Percentiles rank a stretch among this genome's conserved stretches.
These are phyloP conservation scores for Skeletonema costatum DNA, from an alignment of 108 stramenopile species.

Conservation along the genomic window DNA sequence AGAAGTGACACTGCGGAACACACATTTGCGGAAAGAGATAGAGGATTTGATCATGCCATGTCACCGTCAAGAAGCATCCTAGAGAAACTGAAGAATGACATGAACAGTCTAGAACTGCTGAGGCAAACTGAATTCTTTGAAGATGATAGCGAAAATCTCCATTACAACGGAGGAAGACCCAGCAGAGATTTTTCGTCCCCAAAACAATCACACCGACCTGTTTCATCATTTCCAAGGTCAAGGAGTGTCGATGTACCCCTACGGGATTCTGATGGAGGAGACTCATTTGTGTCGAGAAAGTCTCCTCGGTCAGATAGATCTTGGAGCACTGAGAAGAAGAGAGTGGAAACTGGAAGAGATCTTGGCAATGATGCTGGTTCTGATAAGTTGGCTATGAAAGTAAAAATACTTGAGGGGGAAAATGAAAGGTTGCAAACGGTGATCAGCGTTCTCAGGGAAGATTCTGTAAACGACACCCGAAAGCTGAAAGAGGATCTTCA, in stretches of 20 bases:
- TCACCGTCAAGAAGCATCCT: background rate
- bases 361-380: background rate
- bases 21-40: background rate
- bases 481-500: background rate
- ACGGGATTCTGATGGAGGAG: background rate
- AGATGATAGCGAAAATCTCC: background rate
- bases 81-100: background rate
- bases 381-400: background rate
- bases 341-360: background rate
- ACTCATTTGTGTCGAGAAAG: background rate
- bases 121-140: background rate
- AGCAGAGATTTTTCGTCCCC: background rate
- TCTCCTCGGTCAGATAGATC: background rate
- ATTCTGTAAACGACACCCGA: background rate
- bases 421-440: background rate
- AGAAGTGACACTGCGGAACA: background rate
- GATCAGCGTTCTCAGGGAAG: background rate
- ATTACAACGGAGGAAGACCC: background rate
- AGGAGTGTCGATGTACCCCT: background rate
- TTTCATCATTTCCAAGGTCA: background rate
- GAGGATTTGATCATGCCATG: background rate
- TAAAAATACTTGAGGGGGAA: background rate
- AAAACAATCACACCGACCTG: background rate
- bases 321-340: background rate
- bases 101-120: background rate